Evolutionary conservation across 73 alveolate genomes (phyloP).

Genomic region (Uronychia setigera): DNA sequence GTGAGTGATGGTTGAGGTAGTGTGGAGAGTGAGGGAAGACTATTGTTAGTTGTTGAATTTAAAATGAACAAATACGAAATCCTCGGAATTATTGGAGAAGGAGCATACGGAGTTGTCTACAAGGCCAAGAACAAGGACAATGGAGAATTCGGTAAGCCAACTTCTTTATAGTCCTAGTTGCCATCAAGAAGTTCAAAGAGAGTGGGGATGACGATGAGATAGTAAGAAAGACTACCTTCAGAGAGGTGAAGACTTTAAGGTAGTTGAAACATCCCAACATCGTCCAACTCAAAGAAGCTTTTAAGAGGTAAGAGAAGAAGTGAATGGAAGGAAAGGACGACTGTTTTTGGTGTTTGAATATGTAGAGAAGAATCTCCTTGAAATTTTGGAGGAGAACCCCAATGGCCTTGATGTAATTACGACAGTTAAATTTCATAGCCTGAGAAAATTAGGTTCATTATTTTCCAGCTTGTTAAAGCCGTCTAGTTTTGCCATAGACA

Average conservation of each 20-base stretch:
- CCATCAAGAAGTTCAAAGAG: constrained; percentile 95
- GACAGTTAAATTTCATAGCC: constrained; percentile 25
- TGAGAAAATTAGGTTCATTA: constrained; percentile 40
- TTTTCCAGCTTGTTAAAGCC: constrained; percentile 65
- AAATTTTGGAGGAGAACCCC: constrained; percentile 91
- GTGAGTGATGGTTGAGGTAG: constrained; percentile 4
- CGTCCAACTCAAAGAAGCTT: constrained; percentile 95
- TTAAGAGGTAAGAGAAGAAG: constrained; percentile 66
- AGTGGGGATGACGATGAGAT: constrained; percentile 91
- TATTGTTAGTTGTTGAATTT: not conserved
- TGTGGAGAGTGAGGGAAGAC: not conserved
- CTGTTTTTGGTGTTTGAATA: constrained; percentile 95
- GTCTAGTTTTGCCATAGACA: constrained; percentile 66
- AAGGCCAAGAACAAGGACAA: constrained; percentile 80
- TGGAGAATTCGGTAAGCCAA: constrained; percentile 51
- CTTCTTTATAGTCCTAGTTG: constrained; percentile 55
- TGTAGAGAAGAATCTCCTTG: constrained; percentile 94
- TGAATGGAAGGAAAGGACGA: constrained; percentile 84
- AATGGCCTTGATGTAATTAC: constrained; percentile 87
- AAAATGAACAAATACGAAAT: constrained; percentile 78
- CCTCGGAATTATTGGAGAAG: constrained; percentile 81
- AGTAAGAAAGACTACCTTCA: constrained; percentile 87
- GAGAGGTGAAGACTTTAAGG: constrained; percentile 93
- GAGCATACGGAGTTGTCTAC: constrained; percentile 87
- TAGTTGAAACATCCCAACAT: constrained; percentile 88